Base-by-base conservation (phyloP, 1,284 basidiomycete species). In the Somion occarium region DNA sequence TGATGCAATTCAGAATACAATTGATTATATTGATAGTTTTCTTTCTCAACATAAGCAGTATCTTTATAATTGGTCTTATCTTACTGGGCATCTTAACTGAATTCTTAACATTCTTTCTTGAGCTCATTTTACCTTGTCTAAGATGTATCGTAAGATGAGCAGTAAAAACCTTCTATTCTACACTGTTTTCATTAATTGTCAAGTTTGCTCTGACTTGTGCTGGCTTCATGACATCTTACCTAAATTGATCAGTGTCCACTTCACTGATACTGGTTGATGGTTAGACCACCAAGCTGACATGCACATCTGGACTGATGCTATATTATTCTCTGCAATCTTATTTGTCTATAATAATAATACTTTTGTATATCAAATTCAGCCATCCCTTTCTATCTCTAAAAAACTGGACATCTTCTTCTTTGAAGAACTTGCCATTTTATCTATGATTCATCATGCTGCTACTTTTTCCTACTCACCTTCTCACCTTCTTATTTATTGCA, bases 71-170 rank as follows among this genome's bases (percentile, higher is more conserved):
- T 74, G 65, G 54, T 65, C 69, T 30, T 42, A 42, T 0, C 23
- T 73, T 0, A 57, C 64, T 2, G 69, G 73, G 0, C 70, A 66
- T 60, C 51, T 68, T 2, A 75, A 73, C 46, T 77, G 73, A 72
- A 60, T 59, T 0, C 56, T 78, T 0, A 76, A 73, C 48, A 64
- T 70, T 0, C 70, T 56, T 26, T 71, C 74, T 0, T 49, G 68
- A 0, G 52, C 72, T 0, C 59, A 61, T 0, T 70, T 70, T 0
- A 62, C 58, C 0, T 56, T 74, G 41, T 57, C 44, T 9, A 53
- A 56, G 0, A 3, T 71, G 0, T 76, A 76, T 50, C 38, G 48
- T 0, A 77, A 77, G 53, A 67, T 68, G 0, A 11, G 44, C 0
- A 69, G 67, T 0, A 69, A 71, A 41, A 13, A 24, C 0, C 11